Evolutionary conservation across 2,329 filamentous ascomycete genomes (phyloP).

Genomic region (Tolypocladium ovalisporum): DNA sequence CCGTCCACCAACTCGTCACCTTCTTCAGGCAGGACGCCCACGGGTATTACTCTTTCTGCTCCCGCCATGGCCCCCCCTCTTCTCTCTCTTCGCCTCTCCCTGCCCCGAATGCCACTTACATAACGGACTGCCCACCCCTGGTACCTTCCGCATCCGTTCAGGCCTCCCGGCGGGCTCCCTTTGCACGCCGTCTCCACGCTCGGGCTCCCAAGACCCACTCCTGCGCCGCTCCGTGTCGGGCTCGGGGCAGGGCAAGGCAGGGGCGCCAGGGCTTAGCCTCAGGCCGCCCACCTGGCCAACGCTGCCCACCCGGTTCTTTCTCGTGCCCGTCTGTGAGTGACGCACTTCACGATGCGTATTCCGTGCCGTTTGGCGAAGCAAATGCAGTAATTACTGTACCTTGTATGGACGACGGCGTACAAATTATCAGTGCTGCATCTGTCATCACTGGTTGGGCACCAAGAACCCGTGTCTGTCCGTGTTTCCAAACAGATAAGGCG

Average conservation of each 20-base stretch:
- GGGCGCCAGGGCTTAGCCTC: background rate
- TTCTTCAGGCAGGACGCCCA: background rate
- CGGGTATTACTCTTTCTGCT: background rate
- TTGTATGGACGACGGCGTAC: background rate
- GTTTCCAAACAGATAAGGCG: background rate
- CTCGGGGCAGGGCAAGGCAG: constrained; percentile 3
- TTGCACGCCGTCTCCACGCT: constrained; percentile 1
- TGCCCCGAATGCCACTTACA: background rate
- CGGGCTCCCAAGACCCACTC: constrained; percentile 3
- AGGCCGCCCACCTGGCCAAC: background rate
- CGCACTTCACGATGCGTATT: background rate
- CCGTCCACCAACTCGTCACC: too few species aligned
- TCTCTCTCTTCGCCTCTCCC: background rate
- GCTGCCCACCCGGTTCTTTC: constrained; percentile 12
- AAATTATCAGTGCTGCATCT: background rate
- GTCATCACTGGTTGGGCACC: background rate
- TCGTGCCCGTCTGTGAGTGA: constrained; percentile 8
- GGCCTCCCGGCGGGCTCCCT: background rate
- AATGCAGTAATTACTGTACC: background rate
- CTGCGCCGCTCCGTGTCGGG: constrained; percentile 9
- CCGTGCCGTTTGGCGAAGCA: background rate
- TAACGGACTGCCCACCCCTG: background rate
- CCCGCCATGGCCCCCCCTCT: background rate
- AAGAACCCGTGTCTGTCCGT: constrained; percentile 1
- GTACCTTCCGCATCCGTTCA: constrained; percentile 2